Conservation (phyloP, 2,329 filamentous ascomycete species). For the Nigrograna mackinnonii region DNA sequence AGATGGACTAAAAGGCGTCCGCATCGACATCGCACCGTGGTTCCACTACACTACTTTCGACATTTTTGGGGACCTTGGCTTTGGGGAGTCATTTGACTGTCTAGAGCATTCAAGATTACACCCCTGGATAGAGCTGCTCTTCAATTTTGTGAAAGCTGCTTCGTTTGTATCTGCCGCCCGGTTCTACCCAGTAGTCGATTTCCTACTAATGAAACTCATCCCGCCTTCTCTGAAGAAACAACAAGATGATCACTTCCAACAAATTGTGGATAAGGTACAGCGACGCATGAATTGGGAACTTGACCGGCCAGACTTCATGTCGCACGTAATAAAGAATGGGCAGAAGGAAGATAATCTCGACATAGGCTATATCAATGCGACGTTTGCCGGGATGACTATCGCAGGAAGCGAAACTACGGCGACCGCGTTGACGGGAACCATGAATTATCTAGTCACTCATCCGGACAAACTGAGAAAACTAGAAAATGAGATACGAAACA, state of each 20-base stretch:
- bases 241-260: conserved; percentile 2
- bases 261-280: conserved; percentile 4
- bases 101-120: conserved; percentile 20
- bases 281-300: conserved; percentile 9
- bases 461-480: conserved; percentile 3
- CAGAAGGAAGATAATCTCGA: not conserved
- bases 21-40: conserved; percentile 2
- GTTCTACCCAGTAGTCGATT: conserved; percentile 4
- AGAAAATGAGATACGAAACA: conserved; percentile 5
- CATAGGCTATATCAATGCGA: not conserved
- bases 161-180: conserved; percentile 1
- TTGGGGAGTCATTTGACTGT: conserved; percentile 27
- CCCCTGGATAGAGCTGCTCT: conserved; percentile 9
- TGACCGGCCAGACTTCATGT: conserved; percentile 10
- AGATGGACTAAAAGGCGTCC: not conserved
- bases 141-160: conserved; percentile 3
- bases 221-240: conserved; percentile 5
- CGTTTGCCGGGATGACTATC: conserved; percentile 4
- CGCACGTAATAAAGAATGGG: conserved; percentile 1
- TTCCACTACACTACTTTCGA: conserved; percentile 15
- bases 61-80: conserved; percentile 23
- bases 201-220: conserved; percentile 3
- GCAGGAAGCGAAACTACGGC: conserved; percentile 12
- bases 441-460: conserved; percentile 4
- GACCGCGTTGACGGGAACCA: conserved; percentile 4